Evolutionary conservation across 2,329 filamentous ascomycete species (phyloP).

Genomic region (Paecilomyces variotii): DNA sequence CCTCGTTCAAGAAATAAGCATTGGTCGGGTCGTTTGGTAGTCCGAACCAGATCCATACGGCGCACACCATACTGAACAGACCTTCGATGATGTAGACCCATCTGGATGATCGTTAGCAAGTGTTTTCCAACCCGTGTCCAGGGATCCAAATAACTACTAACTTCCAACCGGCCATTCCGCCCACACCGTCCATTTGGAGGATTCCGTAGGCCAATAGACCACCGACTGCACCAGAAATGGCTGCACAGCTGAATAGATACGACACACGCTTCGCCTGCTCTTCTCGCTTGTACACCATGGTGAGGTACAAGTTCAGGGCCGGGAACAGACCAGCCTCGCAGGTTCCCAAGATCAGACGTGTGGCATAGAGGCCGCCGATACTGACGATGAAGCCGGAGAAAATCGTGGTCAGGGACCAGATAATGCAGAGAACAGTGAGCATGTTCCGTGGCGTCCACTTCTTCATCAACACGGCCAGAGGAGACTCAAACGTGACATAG

Average conservation of each 20-base stretch:
- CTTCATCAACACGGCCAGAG: constrained; percentile 42
- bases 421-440: constrained; percentile 32
- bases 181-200: constrained; percentile 40
- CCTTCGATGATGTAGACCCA: constrained; percentile 47
- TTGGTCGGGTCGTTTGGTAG: constrained; percentile 41
- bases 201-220: constrained; percentile 32
- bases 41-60: constrained; percentile 38
- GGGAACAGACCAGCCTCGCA: constrained; percentile 35
- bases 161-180: constrained; percentile 40
- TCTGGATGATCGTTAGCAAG: constrained; percentile 10
- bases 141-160: constrained; percentile 16
- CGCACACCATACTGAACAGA: constrained; percentile 36
- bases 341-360: constrained; percentile 29
- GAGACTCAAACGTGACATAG: constrained; percentile 44
- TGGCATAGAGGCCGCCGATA: constrained; percentile 34
- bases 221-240: constrained; percentile 33
- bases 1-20: constrained; percentile 42
- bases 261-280: constrained; percentile 35
- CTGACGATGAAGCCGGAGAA: constrained; percentile 40
- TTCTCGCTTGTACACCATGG: constrained; percentile 34
- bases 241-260: constrained; percentile 33
- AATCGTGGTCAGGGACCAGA: constrained; percentile 44
- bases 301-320: constrained; percentile 32
- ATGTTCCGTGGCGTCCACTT: constrained; percentile 37
- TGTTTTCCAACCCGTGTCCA: neutral